phyloP scores from a whole-genome alignment of 352 stramenopile genomes.

The Saprolegnia diclina region DNA sequence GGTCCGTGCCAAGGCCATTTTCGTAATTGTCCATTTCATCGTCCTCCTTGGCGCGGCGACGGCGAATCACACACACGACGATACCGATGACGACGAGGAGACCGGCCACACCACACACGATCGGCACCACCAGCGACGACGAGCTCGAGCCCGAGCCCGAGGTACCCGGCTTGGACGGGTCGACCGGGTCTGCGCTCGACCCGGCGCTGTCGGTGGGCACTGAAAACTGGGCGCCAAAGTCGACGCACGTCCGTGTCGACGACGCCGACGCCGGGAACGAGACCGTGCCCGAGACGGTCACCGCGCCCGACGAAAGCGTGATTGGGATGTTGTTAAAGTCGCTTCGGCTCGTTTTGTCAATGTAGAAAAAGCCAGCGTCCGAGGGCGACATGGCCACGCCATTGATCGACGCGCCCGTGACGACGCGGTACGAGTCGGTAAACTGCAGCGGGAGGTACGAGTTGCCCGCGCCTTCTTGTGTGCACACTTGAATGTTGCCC shows the following conservation, averaged over 20 bases:
- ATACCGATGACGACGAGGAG: conserved; percentile 63
- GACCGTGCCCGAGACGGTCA: conserved; percentile 54
- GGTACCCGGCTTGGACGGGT: not conserved
- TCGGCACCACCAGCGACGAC: conserved; percentile 24
- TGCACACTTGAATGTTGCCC: conserved; percentile 70
- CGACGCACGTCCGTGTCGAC: conserved; percentile 2
- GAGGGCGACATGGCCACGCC: conserved; percentile 42
- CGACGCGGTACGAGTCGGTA: conserved; percentile 72
- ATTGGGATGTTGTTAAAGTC: conserved; percentile 55
- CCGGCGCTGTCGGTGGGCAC: not conserved
- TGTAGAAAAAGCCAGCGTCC: conserved; percentile 52
- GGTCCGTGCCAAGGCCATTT: not conserved
- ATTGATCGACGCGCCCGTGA: conserved; percentile 54
- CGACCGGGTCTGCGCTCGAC: not conserved
- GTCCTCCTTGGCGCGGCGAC: conserved; percentile 35
- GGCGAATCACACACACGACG: conserved; percentile 59
- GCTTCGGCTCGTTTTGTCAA: not conserved
- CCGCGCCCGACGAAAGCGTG: conserved; percentile 46
- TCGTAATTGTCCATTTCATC: conserved; percentile 38
- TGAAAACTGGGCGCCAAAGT: conserved; percentile 15
- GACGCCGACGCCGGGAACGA: conserved; percentile 49
- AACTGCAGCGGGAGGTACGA: conserved; percentile 81
- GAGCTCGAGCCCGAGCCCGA: not conserved
- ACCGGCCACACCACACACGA: conserved; percentile 38
- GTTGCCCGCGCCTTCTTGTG: conserved; percentile 74